Conservation (phyloP, 163 green algal genomes). For the Smithsoniella earleae region DNA sequence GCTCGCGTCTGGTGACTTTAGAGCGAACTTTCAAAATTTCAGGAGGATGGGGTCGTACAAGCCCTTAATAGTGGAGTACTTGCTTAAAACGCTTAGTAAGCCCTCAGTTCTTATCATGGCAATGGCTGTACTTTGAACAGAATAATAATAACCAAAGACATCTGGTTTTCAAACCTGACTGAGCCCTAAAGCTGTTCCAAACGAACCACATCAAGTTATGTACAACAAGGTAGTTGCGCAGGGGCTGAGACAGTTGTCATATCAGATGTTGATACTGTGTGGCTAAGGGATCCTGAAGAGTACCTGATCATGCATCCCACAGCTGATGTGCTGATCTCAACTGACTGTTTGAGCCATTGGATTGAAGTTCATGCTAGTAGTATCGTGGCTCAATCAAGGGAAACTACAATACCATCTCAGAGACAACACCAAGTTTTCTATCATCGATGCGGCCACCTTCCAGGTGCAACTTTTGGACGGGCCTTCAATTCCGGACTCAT, state of each 20-base stretch:
- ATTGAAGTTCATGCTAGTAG: background rate
- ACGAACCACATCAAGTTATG: too few relatives aligned
- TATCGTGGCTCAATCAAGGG: background rate
- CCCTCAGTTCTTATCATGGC: too few relatives aligned
- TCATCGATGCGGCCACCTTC: constrained; percentile 24
- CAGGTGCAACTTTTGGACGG: constrained; percentile 18
- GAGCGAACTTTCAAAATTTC: constrained; percentile 3
- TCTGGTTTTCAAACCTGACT: too few relatives aligned
- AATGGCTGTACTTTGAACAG: too few relatives aligned
- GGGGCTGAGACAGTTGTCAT: constrained; percentile 46
- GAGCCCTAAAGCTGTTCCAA: too few relatives aligned
- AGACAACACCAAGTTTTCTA: background rate
- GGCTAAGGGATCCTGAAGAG: constrained; percentile 61
- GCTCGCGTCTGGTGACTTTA: background rate
- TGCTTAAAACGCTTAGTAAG: background rate
- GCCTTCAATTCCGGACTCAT: constrained; percentile 27
- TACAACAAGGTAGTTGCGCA: background rate
- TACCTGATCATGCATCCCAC: constrained; percentile 56
- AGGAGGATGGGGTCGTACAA: constrained; percentile 4
- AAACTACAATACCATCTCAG: background rate
- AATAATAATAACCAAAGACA: too few relatives aligned
- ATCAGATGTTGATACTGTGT: constrained; percentile 73
- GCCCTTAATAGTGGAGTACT: background rate
- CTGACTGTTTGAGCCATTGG: constrained; percentile 49
- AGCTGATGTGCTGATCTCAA: constrained; percentile 63